Conservation (phyloP, 2,329 filamentous ascomycete species). For the Ceratocystis eucalypticola region DNA sequence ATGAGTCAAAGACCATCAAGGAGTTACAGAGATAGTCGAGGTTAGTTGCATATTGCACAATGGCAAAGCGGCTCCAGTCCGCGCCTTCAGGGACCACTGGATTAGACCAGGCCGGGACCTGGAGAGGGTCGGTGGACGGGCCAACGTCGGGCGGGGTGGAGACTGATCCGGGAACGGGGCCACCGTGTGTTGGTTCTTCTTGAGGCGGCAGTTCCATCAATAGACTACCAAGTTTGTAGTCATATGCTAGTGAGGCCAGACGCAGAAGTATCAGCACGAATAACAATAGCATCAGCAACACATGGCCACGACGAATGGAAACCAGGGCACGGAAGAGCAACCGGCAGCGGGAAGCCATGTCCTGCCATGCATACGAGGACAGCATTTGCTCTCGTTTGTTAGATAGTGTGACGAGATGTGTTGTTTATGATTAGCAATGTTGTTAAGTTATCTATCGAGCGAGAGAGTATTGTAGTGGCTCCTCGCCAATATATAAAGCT, state of each 20-base stretch:
- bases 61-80: slow-evolving; percentile 35
- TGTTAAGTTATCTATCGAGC: too few species aligned
- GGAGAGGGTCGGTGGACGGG: neutral
- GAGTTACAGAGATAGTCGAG: slow-evolving; percentile 24
- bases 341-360: neutral
- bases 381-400: neutral
- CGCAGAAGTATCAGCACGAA: neutral
- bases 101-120: neutral
- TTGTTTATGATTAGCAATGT: neutral
- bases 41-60: slow-evolving; percentile 38
- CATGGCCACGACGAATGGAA: neutral
- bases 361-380: neutral
- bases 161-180: neutral
- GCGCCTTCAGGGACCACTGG: slow-evolving; percentile 21
- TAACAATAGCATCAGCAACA: neutral
- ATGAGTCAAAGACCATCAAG: slow-evolving; percentile 36
- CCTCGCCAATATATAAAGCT: too few species aligned
- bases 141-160: neutral
- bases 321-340: neutral
- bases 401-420: neutral
- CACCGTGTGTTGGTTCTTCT: neutral
- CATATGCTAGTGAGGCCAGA: neutral
- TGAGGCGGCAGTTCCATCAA: neutral
- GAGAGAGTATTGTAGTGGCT: too few species aligned
- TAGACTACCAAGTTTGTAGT: neutral